Evolutionary conservation across 805 yeast species (phyloP).

Genomic region (Schwanniomyces polymorphus): DNA sequence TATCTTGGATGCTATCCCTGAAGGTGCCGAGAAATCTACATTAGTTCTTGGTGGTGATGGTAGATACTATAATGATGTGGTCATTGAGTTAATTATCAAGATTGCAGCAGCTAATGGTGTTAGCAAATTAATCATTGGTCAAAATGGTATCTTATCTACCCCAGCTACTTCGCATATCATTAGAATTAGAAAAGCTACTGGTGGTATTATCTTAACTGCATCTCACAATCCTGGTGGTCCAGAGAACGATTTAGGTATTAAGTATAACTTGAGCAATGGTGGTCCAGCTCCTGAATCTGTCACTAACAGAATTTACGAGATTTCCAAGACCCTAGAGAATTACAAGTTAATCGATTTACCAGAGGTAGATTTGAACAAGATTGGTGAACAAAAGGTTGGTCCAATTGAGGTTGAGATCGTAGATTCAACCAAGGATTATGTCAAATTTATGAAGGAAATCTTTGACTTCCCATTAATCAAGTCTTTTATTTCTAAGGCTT

Average conservation of each 20-base stretch:
- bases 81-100: constrained; percentile 76
- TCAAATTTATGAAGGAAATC: constrained; percentile 73
- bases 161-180: constrained; percentile 97
- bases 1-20: constrained; percentile 82
- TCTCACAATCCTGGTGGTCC: constrained; percentile 99
- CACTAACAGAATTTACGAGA: constrained; percentile 81
- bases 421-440: constrained; percentile 79
- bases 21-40: constrained; percentile 71
- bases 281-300: constrained; percentile 98
- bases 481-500: constrained; percentile 55
- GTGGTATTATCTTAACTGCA: constrained; percentile 95
- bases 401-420: constrained; percentile 75
- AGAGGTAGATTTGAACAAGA: constrained; percentile 56
- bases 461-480: constrained; percentile 85
- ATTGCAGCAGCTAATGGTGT: constrained; percentile 94
- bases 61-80: constrained; percentile 81
- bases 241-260: constrained; percentile 86
- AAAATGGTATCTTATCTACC: constrained; percentile 84
- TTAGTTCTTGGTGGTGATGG: constrained; percentile 98
- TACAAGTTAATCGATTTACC: constrained; percentile 66
- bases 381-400: constrained; percentile 57
- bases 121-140: constrained; percentile 79
- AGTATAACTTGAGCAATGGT: constrained; percentile 91
- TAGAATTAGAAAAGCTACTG: constrained; percentile 73
- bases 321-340: constrained; percentile 53